Evolutionary conservation across 495 filamentous ascomycete genomes (phyloP).

Genomic region (Penicillium bialowiezense): DNA sequence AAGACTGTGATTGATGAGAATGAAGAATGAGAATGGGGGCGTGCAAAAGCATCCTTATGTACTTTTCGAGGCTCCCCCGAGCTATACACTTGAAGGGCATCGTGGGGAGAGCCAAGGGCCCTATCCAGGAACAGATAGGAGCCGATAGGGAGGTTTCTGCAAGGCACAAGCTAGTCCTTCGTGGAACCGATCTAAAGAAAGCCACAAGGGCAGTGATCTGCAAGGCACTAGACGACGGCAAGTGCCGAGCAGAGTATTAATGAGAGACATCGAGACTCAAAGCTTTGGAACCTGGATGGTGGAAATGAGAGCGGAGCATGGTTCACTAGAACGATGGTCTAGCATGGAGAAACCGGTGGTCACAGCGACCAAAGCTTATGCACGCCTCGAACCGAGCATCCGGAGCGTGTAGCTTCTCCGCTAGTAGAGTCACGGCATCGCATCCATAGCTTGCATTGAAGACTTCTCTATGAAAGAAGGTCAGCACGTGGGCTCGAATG

Average conservation of each 20-base stretch:
- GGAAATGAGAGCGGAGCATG: background rate
- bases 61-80: slow-evolving; percentile 12
- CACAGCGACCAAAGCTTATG: slow-evolving; percentile 19
- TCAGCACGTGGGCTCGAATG: slow-evolving; percentile 19
- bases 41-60: slow-evolving; percentile 26
- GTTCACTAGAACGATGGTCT: background rate
- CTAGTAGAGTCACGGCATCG: slow-evolving; percentile 1
- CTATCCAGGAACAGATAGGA: slow-evolving; percentile 13
- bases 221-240: slow-evolving; percentile 20
- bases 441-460: background rate
- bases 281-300: background rate
- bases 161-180: slow-evolving; percentile 26
- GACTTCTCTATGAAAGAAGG: slow-evolving; percentile 4
- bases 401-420: background rate
- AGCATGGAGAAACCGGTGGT: slow-evolving; percentile 3
- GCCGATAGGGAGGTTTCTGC: slow-evolving; percentile 14
- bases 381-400: slow-evolving; percentile 14
- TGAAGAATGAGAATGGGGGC: slow-evolving; percentile 11
- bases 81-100: slow-evolving; percentile 8
- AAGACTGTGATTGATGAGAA: slow-evolving; percentile 11
- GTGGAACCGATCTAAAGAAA: slow-evolving; percentile 12
- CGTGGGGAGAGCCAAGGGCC: slow-evolving; percentile 19
- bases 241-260: background rate
- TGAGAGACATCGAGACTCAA: slow-evolving; percentile 16
- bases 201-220: slow-evolving; percentile 25